These are phyloP conservation scores for Anthracocystis setariae DNA, from an alignment of 1,284 basidiomycete species.

Conservation along the genomic window DNA sequence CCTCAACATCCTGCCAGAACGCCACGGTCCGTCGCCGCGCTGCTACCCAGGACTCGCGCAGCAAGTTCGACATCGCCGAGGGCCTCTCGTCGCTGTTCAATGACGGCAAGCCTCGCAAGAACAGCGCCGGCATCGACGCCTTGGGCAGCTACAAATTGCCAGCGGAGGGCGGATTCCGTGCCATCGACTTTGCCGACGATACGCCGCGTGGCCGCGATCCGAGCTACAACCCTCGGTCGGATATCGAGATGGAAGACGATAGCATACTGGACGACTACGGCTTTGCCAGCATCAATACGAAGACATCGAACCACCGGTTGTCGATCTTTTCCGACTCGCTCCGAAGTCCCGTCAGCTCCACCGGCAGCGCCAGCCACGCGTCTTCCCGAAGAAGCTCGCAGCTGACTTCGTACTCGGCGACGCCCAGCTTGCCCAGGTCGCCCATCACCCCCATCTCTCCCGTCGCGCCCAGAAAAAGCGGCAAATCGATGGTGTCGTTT, in stretches of 20 bases:
- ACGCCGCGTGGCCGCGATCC: slow-evolving; percentile 41
- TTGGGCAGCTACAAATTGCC: neutral
- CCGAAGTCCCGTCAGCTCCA: slow-evolving; percentile 18
- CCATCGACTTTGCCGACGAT: slow-evolving; percentile 41
- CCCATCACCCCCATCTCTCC: slow-evolving; percentile 33
- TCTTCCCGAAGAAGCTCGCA: slow-evolving; percentile 38
- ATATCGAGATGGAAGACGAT: slow-evolving; percentile 31
- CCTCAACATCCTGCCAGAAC: neutral
- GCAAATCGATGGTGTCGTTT: slow-evolving; percentile 24
- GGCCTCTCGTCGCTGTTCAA: slow-evolving; percentile 22
- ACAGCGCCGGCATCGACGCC: slow-evolving; percentile 4
- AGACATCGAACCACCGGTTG: slow-evolving; percentile 25
- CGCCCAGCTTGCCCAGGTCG: slow-evolving; percentile 40
- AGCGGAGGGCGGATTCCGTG: slow-evolving; percentile 22
- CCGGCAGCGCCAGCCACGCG: slow-evolving; percentile 10
- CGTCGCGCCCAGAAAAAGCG: slow-evolving; percentile 4
- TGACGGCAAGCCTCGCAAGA: slow-evolving; percentile 22
- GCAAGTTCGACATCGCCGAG: slow-evolving; percentile 40
- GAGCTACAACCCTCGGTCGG: slow-evolving; percentile 8
- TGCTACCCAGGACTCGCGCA: slow-evolving; percentile 18
- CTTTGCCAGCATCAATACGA: slow-evolving; percentile 28
- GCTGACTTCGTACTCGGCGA: slow-evolving; percentile 17
- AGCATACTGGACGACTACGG: slow-evolving; percentile 37
- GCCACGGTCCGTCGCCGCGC: slow-evolving; percentile 11
- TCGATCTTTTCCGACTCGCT: slow-evolving; percentile 29